Evolutionary conservation across 1,284 basidiomycete genomes (phyloP), one percentile per base, ranked within the genome.

Genomic region (Ustilago trichophora): DNA sequence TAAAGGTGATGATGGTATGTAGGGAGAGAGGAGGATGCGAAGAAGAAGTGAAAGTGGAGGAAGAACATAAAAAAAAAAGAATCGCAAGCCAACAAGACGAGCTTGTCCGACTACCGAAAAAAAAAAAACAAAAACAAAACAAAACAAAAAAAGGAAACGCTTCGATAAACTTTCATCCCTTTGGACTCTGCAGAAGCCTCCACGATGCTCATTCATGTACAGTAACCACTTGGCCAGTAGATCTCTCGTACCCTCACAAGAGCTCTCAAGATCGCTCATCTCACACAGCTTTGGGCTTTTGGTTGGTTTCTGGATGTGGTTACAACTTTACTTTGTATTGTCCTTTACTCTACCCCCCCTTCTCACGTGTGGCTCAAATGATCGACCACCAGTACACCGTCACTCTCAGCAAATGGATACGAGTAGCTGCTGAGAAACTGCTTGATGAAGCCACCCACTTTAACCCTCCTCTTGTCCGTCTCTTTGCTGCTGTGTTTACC

Each of bases 401-500:
- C 91, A 12, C 88, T 87, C 82, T 97, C 93, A 82, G 87, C 91
- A 91, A 92, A 95, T 15, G 94, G 91, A 65, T 73, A 77, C 37
- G 65, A 91, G 91, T 92, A 97, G 49, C 90, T 88, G 73, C 91
- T 89, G 41, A 97, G 83, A 87, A 90, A 95, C 79, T 92, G 91
- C 71, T 91, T 89, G 35, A 97, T 88, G 15, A 90, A 91, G 2
- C 89, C 87, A 4, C 89, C 90, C 11, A 98, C 86, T 60, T 91
- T 89, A 26, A 90, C 91, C 2, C 91, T 87, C 31, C 93, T 91
- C 43, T 92, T 87, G 12, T 85, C 86, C 13, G 87, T 84, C 77
- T 93, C 91, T 25, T 88, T 90, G 3, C 91, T 93, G 1, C 91
- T 93, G 80, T 98, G 95, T 82, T 93, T 94, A 81, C 94, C 93